These are phyloP conservation scores for Oenanthe sinensis DNA, from an alignment of 129 eudicot genomes.

Conservation along the genomic window DNA sequence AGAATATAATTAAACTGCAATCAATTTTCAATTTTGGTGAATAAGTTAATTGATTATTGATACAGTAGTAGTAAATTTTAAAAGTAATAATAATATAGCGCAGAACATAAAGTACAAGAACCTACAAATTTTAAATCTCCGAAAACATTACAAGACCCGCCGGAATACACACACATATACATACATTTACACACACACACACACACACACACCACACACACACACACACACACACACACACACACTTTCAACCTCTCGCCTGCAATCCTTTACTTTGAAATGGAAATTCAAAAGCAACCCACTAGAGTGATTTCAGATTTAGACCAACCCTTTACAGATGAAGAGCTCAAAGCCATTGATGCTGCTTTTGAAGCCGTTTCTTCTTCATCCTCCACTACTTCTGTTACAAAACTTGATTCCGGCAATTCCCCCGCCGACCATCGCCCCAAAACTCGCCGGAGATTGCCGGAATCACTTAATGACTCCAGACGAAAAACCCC, in stretches of 20 bases:
- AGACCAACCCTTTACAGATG: slow-evolving; percentile 8
- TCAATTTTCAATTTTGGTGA: too few species aligned
- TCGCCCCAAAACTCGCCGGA: slow-evolving; percentile 5
- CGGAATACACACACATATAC: background rate
- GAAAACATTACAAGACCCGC: background rate
- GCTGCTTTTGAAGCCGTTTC: slow-evolving; percentile 5
- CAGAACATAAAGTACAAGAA: too few species aligned
- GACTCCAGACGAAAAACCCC: background rate
- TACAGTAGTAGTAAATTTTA: too few species aligned
- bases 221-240: too few species aligned
- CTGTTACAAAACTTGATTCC: background rate
- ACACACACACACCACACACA: too few species aligned
- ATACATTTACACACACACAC: background rate
- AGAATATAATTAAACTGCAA: too few species aligned
- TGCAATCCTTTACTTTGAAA: background rate
- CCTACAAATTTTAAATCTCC: background rate
- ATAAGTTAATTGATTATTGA: too few species aligned
- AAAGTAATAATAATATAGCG: too few species aligned
- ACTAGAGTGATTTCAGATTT: background rate
- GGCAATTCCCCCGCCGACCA: background rate
- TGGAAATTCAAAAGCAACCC: background rate
- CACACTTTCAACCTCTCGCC: background rate
- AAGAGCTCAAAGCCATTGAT: slow-evolving; percentile 9
- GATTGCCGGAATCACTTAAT: background rate
- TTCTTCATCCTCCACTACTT: slow-evolving; percentile 1